These are phyloP conservation scores for Penicillium sp. DNA, from an alignment of 2,329 filamentous ascomycete species.

Conservation along the genomic window DNA sequence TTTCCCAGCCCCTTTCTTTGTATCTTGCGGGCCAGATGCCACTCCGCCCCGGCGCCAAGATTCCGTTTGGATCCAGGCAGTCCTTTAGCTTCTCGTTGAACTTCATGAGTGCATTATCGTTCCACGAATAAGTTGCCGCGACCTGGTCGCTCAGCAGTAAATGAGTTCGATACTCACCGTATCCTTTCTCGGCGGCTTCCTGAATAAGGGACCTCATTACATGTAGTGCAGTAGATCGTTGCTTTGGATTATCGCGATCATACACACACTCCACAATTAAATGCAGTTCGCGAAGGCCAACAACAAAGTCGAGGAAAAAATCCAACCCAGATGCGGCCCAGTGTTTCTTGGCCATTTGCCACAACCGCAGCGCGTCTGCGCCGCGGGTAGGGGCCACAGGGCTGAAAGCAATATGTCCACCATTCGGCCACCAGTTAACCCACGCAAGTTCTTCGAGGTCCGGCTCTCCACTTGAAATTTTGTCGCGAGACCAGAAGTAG, in stretches of 20 bases:
- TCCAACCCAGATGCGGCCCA: constrained; percentile 9
- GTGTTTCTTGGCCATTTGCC: constrained; percentile 6
- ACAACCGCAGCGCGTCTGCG: constrained; percentile 7
- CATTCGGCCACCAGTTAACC: constrained; percentile 15
- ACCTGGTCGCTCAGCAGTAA: neutral
- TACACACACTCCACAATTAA: neutral
- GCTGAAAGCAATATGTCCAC: constrained; percentile 13
- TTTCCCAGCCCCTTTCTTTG: neutral
- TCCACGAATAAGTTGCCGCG: neutral
- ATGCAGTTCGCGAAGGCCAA: constrained; percentile 14
- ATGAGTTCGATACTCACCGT: neutral
- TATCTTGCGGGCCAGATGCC: neutral
- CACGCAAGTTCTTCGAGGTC: constrained; percentile 14
- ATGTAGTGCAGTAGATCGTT: neutral
- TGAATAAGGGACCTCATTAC: neutral
- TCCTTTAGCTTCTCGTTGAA: neutral
- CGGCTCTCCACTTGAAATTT: constrained; percentile 4
- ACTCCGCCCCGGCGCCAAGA: neutral
- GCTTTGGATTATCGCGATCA: neutral
- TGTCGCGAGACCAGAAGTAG: constrained; percentile 12
- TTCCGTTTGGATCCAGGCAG: neutral
- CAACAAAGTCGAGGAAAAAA: constrained; percentile 8
- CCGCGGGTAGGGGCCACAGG: constrained; percentile 10
- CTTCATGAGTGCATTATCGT: neutral
- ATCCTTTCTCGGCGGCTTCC: neutral